Evolutionary conservation across 176 grass and related monocot genomes (phyloP).

Genomic region (Alloteropsis semialata): DNA sequence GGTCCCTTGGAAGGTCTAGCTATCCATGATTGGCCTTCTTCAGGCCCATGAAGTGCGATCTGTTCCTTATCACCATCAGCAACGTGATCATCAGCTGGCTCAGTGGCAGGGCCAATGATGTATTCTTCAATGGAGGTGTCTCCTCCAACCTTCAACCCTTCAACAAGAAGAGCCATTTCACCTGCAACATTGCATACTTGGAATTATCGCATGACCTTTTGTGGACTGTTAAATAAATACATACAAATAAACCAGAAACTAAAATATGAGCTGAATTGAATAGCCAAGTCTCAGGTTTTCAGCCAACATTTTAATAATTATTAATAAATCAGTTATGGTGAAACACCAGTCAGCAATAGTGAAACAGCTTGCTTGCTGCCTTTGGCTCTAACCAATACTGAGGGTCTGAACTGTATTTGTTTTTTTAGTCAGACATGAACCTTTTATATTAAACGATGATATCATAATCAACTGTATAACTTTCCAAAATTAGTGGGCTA

Average conservation of each 20-base stretch:
- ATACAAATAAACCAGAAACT: not conserved
- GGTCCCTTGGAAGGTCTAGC: slow-evolving; percentile 75
- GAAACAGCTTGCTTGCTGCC: not conserved
- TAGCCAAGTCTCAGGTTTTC: not conserved
- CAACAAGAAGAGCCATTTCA: slow-evolving; percentile 91
- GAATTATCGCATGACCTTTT: not conserved
- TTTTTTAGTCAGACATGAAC: not conserved
- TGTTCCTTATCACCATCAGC: slow-evolving; percentile 53
- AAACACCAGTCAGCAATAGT: not conserved
- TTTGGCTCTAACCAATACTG: not conserved
- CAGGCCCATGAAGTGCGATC: slow-evolving; percentile 74
- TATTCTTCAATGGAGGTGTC: slow-evolving; percentile 90
- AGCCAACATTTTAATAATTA: not conserved
- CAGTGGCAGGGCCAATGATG: slow-evolving; percentile 68
- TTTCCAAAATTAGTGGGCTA: not conserved
- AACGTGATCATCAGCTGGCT: slow-evolving; percentile 50
- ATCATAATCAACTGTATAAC: not conserved
- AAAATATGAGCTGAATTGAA: slow-evolving; percentile 4
- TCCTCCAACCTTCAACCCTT: slow-evolving; percentile 78
- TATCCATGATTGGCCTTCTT: slow-evolving; percentile 71
- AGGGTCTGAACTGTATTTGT: not conserved
- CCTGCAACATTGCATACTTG: slow-evolving; percentile 48
- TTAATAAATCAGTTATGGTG: not conserved
- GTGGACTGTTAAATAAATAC: slow-evolving; percentile 6
- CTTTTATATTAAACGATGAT: not conserved